These are phyloP conservation scores for Phialophora macrospora DNA, from an alignment of 2,329 filamentous ascomycete species.

Conservation along the genomic window DNA sequence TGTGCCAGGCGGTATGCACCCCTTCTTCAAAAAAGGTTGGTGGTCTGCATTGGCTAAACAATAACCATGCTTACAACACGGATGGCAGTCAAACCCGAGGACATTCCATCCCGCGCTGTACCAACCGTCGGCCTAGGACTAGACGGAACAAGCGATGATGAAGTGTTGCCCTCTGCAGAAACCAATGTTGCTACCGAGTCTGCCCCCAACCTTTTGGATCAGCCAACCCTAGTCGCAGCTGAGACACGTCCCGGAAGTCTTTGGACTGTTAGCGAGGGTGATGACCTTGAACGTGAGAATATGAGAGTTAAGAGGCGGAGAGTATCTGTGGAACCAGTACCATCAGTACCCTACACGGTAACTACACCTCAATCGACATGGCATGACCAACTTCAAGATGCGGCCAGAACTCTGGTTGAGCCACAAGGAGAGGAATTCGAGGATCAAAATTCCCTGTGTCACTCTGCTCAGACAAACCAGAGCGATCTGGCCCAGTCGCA, in stretches of 20 bases:
- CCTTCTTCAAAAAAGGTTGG: constrained; percentile 44
- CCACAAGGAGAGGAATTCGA: not conserved
- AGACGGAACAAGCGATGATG: constrained; percentile 19
- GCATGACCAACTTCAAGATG: constrained; percentile 26
- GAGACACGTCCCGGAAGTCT: not conserved
- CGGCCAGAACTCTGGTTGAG: constrained; percentile 14
- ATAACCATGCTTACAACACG: constrained; percentile 5
- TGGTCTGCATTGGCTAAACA: constrained; percentile 10
- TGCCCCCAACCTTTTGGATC: not conserved
- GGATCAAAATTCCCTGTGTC: not conserved
- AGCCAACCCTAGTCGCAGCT: not conserved
- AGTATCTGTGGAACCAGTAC: constrained; percentile 22
- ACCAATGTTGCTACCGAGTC: not conserved
- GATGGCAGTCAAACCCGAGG: constrained; percentile 9
- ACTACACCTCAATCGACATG: constrained; percentile 11
- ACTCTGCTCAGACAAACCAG: not conserved
- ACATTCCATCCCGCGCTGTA: not conserved
- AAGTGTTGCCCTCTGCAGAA: not conserved
- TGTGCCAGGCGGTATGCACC: constrained; percentile 31
- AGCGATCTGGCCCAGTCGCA: not conserved
- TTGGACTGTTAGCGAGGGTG: constrained; percentile 6
- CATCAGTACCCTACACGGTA: not conserved
- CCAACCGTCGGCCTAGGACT: constrained; percentile 1
- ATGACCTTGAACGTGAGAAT: constrained; percentile 22
- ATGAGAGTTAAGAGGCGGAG: constrained; percentile 34